Evolutionary conservation across 2,329 filamentous ascomycete species (phyloP), one percentile per base, ranked within the genome.

Genomic region (Davidsoniella virescens): DNA sequence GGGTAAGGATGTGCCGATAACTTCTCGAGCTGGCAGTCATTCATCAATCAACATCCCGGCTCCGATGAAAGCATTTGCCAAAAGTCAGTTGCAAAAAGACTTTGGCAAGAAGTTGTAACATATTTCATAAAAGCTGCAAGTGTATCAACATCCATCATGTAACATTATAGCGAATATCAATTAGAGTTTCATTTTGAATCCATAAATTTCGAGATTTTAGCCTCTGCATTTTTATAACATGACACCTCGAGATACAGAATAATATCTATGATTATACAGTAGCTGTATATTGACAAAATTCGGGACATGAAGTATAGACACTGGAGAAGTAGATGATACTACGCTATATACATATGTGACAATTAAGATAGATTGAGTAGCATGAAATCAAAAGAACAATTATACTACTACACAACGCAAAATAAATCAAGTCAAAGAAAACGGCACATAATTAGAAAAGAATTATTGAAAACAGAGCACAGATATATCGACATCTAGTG

Each of bases 21-120:
- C 39, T 10, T 37, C 46, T 16, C 47, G 17, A 14, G 38, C 36
- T 3, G 48, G 41, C 12, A 12, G 26, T 8, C 8, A 9, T 8
- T 33, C 26, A 9, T 33, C 26, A 33, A 23, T 51, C 37, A 47
- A 51, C 37, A 51, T 51, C 26, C 52, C 52, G 8, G 52, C 42
- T 7, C 52, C 52, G 7, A 48, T 53, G 23, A 53, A 53, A 39
- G 48, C 52, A 4, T 53, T 53, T 53, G 52, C 52, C 2, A 53
- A 51, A 44, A 53, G 44, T 16, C 52, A 53, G 40, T 36, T 53
- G 16, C 38, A 46, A 12, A 50, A 50, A n/a, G 59, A 59, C 48
- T 54, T 66, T 5, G 57, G 55, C 20, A 50, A 41, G 18, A 52
- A 36, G 14, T 36, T 17, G 26, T 36, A 46, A 26, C 25, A 9